These are phyloP conservation scores for Pseudogymnoascus sp. DNA, from an alignment of 2,329 filamentous ascomycete species.

Conservation along the genomic window DNA sequence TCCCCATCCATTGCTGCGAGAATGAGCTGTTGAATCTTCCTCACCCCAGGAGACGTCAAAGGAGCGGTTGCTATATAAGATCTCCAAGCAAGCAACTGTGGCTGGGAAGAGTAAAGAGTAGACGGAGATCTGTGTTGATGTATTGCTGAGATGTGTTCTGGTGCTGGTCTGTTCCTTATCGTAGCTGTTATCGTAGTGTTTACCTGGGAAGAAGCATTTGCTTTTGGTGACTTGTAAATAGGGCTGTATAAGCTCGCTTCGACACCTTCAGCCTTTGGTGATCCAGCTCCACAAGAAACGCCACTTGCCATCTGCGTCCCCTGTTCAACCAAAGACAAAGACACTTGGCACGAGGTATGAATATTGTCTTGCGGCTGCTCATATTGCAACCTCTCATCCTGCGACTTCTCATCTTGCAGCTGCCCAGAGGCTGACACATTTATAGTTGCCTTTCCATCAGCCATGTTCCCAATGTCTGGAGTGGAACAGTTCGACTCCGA, in stretches of 20 bases:
- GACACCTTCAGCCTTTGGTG: not conserved
- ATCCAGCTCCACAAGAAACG: not conserved
- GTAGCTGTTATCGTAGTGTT: not conserved
- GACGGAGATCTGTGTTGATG: not conserved
- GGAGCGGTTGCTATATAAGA: not conserved
- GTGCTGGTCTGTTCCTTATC: not conserved
- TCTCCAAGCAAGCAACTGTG: not conserved
- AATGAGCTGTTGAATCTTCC: not conserved
- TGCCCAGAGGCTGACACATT: not conserved
- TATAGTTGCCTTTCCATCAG: not conserved
- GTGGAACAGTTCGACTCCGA: not conserved
- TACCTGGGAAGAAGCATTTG: not conserved
- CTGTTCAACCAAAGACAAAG: not conserved
- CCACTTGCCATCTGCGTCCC: not conserved
- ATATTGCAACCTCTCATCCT: not conserved
- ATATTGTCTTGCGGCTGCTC: not conserved
- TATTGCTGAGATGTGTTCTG: not conserved
- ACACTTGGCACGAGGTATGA: not conserved
- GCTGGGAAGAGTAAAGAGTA: not conserved
- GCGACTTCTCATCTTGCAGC: not conserved
- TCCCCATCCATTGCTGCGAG: not conserved
- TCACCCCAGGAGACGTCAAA: not conserved
- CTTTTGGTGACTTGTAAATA: not conserved
- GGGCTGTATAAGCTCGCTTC: not conserved
- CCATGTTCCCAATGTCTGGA: not conserved